Percentiles rank a stretch among this genome's conserved stretches.
These are phyloP conservation scores for Tricholoma matsutake DNA, from an alignment of 768 basidiomycete species.

Conservation along the genomic window DNA sequence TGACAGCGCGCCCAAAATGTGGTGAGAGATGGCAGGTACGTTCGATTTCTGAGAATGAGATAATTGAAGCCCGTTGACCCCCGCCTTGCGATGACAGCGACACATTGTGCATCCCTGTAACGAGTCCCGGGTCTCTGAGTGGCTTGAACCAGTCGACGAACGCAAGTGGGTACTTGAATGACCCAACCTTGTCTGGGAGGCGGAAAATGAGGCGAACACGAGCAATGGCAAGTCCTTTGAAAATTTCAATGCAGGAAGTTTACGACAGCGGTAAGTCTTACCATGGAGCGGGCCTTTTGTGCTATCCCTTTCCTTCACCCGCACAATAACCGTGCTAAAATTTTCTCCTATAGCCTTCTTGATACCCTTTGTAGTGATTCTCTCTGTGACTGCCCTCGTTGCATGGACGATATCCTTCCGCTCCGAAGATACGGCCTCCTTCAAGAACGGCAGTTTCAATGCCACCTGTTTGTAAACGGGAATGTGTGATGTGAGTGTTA, in stretches of 20 bases:
- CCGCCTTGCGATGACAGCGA: slow-evolving; percentile 12
- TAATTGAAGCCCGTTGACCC: slow-evolving; percentile 15
- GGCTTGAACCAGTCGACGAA: slow-evolving; percentile 27
- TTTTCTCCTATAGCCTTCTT: slow-evolving; percentile 11
- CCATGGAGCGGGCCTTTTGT: slow-evolving; percentile 11
- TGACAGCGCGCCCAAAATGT: slow-evolving; percentile 9
- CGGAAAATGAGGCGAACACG: slow-evolving; percentile 26
- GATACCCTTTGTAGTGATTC: slow-evolving; percentile 10
- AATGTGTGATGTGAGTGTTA: slow-evolving; percentile 8
- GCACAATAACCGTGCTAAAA: slow-evolving; percentile 23
- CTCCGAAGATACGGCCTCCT: slow-evolving; percentile 6
- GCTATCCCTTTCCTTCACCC: background rate
- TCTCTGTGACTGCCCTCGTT: background rate
- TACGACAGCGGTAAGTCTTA: background rate
- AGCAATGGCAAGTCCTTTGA: slow-evolving; percentile 20
- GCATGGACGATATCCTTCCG: slow-evolving; percentile 16
- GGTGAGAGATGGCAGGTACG: slow-evolving; percentile 11
- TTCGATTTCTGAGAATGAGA: slow-evolving; percentile 21
- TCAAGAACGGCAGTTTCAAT: slow-evolving; percentile 15
- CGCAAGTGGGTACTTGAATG: slow-evolving; percentile 16
- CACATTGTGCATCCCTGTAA: slow-evolving; percentile 18
- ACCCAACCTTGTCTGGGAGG: slow-evolving; percentile 14
- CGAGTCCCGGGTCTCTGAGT: slow-evolving; percentile 9
- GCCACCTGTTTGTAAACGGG: slow-evolving; percentile 18
- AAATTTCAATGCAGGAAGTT: background rate